Evolutionary conservation across 2,329 filamentous ascomycete species (phyloP).

Genomic region (Ceratocystis variospora): DNA sequence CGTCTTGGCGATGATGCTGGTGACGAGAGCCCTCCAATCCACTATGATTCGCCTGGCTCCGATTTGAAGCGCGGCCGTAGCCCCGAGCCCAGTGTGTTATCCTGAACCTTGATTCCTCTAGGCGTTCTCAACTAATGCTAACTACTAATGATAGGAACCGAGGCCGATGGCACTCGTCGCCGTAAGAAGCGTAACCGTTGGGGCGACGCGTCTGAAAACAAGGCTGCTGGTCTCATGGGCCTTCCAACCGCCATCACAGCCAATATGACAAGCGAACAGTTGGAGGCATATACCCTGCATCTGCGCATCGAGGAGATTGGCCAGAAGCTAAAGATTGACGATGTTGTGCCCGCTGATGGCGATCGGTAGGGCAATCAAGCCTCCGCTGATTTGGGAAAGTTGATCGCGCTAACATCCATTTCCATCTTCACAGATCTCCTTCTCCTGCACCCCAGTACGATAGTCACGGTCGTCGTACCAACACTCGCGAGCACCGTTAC

Average conservation of each 20-base stretch:
- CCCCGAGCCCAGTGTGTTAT: constrained; percentile 57
- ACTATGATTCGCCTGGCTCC: constrained; percentile 23
- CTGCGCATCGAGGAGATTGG: constrained; percentile 98
- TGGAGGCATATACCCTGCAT: constrained; percentile 93
- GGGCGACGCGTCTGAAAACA: constrained; percentile 96
- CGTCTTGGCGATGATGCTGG: constrained; percentile 45
- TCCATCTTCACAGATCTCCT: constrained; percentile 53
- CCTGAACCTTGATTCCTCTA: neutral
- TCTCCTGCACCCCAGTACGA: constrained; percentile 96
- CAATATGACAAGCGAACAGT: constrained; percentile 96
- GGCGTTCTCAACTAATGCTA: neutral
- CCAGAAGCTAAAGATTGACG: constrained; percentile 97
- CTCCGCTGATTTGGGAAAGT: neutral
- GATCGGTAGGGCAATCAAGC: constrained; percentile 54
- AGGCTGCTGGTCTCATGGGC: constrained; percentile 95
- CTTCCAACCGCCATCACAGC: constrained; percentile 91
- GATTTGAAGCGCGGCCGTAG: constrained; percentile 81
- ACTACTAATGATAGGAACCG: constrained; percentile 30
- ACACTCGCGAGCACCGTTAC: constrained; percentile 96
- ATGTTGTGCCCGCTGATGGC: constrained; percentile 92
- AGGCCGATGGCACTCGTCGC: constrained; percentile 63
- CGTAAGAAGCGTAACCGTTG: constrained; percentile 98
- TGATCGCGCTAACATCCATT: constrained; percentile 16
- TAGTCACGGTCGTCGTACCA: constrained; percentile 98
- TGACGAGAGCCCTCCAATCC: constrained; percentile 18